These are phyloP conservation scores for Scortechinia acanthostroma DNA, from an alignment of 2,329 filamentous ascomycete genomes.

Conservation along the genomic window DNA sequence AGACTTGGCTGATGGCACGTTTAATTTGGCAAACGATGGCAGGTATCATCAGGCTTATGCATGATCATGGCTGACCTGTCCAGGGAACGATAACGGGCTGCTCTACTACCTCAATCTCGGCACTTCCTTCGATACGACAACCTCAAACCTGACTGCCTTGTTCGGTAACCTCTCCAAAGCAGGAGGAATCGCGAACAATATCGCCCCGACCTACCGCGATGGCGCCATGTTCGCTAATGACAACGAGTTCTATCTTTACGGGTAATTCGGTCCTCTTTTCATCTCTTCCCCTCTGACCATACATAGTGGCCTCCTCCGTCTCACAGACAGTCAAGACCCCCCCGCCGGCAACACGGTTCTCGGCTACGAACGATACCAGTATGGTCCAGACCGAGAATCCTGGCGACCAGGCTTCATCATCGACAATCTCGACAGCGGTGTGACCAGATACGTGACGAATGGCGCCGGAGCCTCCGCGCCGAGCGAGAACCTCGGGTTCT, in stretches of 20 bases:
- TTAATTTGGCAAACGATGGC: neutral
- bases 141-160: slow-evolving; percentile 15
- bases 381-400: slow-evolving; percentile 13
- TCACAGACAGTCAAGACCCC: too few species aligned
- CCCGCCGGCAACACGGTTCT: slow-evolving; percentile 12
- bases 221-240: slow-evolving; percentile 28
- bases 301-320: neutral
- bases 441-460: slow-evolving; percentile 27
- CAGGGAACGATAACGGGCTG: slow-evolving; percentile 5
- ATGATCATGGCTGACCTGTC: neutral
- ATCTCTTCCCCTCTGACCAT: neutral
- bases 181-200: slow-evolving; percentile 13
- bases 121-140: slow-evolving; percentile 14
- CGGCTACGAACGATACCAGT: slow-evolving; percentile 23
- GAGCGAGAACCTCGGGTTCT: slow-evolving; percentile 30
- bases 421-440: slow-evolving; percentile 13
- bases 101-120: slow-evolving; percentile 16
- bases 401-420: slow-evolving; percentile 18
- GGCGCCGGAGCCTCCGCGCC: slow-evolving; percentile 27
- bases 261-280: slow-evolving; percentile 8
- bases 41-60: neutral
- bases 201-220: slow-evolving; percentile 18
- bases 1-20: neutral
- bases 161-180: slow-evolving; percentile 3
- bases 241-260: slow-evolving; percentile 24